Evolutionary conservation across 371 early-diverging fungal species (phyloP).

Genomic region (Mortierella sp.): DNA sequence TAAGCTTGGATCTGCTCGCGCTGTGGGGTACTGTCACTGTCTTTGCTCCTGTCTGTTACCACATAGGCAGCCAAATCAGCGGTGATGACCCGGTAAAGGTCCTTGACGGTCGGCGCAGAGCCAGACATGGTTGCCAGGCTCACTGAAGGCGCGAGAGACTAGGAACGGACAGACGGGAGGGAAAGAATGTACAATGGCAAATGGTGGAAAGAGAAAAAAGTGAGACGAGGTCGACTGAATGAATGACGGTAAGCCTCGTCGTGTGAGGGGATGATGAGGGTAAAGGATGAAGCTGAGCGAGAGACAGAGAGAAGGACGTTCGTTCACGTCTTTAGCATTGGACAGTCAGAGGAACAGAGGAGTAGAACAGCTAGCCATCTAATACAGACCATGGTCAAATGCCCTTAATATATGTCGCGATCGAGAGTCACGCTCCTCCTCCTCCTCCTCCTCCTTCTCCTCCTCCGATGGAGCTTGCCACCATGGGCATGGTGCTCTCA

Average conservation of each 20-base stretch:
- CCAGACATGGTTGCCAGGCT: slow-evolving; percentile 30
- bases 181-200: neutral
- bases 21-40: slow-evolving; percentile 5
- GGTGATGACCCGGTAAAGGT: slow-evolving; percentile 45
- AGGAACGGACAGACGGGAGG: neutral
- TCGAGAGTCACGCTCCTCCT: neutral
- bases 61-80: slow-evolving; percentile 30
- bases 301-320: neutral
- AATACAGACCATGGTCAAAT: neutral
- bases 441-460: neutral
- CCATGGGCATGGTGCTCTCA: no score
- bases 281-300: neutral
- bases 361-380: neutral
- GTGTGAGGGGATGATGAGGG: neutral
- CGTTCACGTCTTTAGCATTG: no score
- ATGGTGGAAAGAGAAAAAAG: neutral
- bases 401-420: neutral
- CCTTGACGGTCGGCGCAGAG: slow-evolving; percentile 43
- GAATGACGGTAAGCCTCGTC: neutral
- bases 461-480: no score
- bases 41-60: slow-evolving; percentile 16
- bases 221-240: neutral
- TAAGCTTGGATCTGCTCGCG: slow-evolving; percentile 34
- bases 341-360: no score
- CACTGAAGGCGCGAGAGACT: no score